Percentiles rank a stretch among this genome's conserved stretches.
These are phyloP conservation scores for Celoporthe dispersa DNA, from an alignment of 2,329 filamentous ascomycete species.

Conservation along the genomic window DNA sequence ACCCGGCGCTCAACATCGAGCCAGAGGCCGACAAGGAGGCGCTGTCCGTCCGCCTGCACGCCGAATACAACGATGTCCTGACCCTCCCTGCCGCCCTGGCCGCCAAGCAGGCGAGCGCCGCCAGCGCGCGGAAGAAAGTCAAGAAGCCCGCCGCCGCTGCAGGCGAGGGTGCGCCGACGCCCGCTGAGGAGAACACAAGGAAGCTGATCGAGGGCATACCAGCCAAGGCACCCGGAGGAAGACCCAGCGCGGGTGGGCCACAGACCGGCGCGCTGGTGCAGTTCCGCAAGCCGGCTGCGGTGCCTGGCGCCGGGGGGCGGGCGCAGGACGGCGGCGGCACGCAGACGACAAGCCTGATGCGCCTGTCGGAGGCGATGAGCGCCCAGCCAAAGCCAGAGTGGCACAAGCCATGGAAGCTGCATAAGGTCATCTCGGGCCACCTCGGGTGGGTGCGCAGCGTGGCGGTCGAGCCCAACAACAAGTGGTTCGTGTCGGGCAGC, in stretches of 20 bases:
- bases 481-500: conserved; percentile 96
- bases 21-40: conserved; percentile 47
- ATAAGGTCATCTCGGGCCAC: conserved; percentile 96
- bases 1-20: conserved; percentile 44
- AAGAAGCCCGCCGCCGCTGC: conserved; percentile 47
- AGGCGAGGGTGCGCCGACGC: conserved; percentile 35
- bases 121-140: conserved; percentile 67
- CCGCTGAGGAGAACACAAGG: conserved; percentile 55
- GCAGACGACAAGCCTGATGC: conserved; percentile 43
- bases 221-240: conserved; percentile 41
- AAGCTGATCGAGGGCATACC: conserved; percentile 71
- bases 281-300: conserved; percentile 31
- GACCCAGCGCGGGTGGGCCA: conserved; percentile 31
- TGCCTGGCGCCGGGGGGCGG: conserved; percentile 31
- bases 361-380: conserved; percentile 37
- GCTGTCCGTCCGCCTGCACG: conserved; percentile 62
- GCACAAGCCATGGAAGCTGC: conserved; percentile 98
- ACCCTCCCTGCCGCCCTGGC: conserved; percentile 78
- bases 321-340: conserved; percentile 40
- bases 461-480: conserved; percentile 92
- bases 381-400: conserved; percentile 77
- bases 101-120: conserved; percentile 72
- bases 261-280: conserved; percentile 45
- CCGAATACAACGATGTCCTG: conserved; percentile 79
- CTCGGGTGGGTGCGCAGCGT: conserved; percentile 90